Percentiles rank a stretch among this genome's conserved stretches.
These are phyloP conservation scores for Edaphochlamys debaryana DNA, from an alignment of 139 green algal species.

Conservation along the genomic window DNA sequence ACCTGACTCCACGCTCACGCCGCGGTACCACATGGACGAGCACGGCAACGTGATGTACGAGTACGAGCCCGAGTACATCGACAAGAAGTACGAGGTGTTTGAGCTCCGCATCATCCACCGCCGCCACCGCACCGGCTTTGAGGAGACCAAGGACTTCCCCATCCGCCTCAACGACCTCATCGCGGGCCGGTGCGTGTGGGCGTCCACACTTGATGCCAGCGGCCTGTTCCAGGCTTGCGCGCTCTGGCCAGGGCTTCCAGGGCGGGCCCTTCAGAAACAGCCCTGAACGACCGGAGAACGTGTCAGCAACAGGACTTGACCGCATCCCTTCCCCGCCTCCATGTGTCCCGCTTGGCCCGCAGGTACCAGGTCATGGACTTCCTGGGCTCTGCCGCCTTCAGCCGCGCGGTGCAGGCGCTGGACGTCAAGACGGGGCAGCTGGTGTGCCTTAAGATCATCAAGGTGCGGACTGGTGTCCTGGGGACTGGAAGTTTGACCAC, in stretches of 20 bases:
- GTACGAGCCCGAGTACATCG: conserved; percentile 63
- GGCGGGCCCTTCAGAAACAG: too few species aligned
- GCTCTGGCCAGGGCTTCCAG: too few species aligned
- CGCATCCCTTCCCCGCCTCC: too few species aligned
- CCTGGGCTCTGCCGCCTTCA: conserved; percentile 94
- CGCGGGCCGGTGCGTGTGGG: conserved; percentile 79
- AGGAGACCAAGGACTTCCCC: conserved; percentile 92
- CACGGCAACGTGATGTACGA: conserved; percentile 50
- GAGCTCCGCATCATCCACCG: conserved; percentile 81
- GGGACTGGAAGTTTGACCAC: neutral
- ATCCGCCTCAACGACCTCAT: conserved; percentile 88
- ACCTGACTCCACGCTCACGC: neutral
- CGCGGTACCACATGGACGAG: conserved; percentile 37
- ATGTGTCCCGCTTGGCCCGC: too few species aligned
- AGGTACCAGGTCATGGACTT: conserved; percentile 86
- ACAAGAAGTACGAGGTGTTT: conserved; percentile 81
- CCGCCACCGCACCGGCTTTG: conserved; percentile 87
- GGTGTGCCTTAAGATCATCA: conserved; percentile 98
- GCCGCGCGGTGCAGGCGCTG: conserved; percentile 91
- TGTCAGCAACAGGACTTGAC: too few species aligned
- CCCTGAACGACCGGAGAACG: too few species aligned
- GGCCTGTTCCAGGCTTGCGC: too few species aligned
- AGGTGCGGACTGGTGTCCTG: conserved; percentile 71
- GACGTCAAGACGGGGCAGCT: conserved; percentile 87
- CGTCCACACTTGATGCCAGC: too few species aligned